Evolutionary conservation across 176 grass and related monocot species (phyloP).

Genomic region (Dendrocalamus sinicus): DNA sequence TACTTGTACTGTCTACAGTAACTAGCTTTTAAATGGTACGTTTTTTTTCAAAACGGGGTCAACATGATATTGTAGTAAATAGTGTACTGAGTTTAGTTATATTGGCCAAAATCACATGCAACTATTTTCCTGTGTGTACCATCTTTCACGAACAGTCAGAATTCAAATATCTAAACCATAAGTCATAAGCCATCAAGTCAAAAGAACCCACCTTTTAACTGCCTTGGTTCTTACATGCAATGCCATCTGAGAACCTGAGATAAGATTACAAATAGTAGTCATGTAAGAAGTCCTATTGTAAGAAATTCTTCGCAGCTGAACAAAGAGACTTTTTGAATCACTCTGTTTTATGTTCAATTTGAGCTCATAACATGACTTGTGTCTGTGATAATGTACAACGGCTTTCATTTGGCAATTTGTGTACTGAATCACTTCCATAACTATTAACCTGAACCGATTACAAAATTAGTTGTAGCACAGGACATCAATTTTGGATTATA

Average conservation of each 20-base stretch:
- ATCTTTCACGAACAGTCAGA: too few relatives aligned
- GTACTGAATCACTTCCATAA: background rate
- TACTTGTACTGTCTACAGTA: too few relatives aligned
- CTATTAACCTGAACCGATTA: background rate
- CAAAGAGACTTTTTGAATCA: background rate
- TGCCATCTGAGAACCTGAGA: conserved; percentile 3
- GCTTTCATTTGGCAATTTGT: background rate
- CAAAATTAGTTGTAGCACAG: background rate
- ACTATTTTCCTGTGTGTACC: too few relatives aligned
- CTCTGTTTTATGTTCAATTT: background rate
- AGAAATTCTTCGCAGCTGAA: background rate
- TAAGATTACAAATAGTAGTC: background rate
- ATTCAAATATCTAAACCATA: too few relatives aligned
- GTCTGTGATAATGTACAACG: background rate
- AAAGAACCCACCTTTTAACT: background rate
- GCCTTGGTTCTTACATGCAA: background rate
- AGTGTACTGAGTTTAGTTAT: too few relatives aligned
- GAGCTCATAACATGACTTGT: background rate
- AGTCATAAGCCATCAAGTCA: too few relatives aligned
- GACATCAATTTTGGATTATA: background rate
- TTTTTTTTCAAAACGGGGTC: too few relatives aligned
- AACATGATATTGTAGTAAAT: too few relatives aligned
- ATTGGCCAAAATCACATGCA: too few relatives aligned
- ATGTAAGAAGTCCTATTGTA: background rate
- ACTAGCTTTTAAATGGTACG: too few relatives aligned